A percentile compares a stretch with the other conserved stretches of the same genome.
Conservation (phyloP, 208 protist species). For the Borovskyia barvae region DNA sequence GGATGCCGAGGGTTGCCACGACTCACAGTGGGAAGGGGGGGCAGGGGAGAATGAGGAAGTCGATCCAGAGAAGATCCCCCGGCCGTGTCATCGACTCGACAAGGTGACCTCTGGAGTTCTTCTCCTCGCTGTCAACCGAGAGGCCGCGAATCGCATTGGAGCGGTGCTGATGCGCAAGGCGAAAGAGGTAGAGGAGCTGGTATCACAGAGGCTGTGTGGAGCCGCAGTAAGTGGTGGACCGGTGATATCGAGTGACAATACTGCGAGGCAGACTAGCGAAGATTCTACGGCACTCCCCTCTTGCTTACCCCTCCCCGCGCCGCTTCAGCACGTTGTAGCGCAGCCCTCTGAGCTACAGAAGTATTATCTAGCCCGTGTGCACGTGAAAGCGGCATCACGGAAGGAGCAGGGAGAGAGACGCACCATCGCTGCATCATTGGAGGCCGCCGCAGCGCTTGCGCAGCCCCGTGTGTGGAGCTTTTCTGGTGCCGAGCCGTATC, state of each 20-base stretch:
- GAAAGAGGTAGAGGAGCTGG: slow-evolving; percentile 45
- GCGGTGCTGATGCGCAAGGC: slow-evolving; percentile 63
- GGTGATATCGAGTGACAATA: background rate
- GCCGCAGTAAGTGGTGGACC: background rate
- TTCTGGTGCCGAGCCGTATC: too few species aligned
- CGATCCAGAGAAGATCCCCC: slow-evolving; percentile 40
- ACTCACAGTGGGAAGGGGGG: background rate
- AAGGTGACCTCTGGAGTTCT: slow-evolving; percentile 88
- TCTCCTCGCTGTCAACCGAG: slow-evolving; percentile 52
- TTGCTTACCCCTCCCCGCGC: background rate
- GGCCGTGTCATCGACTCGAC: slow-evolving; percentile 85
- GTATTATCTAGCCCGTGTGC: slow-evolving; percentile 34
- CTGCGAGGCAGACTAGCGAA: background rate
- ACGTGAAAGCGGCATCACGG: background rate
- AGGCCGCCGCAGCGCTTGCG: too few species aligned
- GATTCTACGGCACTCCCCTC: background rate
- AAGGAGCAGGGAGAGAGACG: background rate
- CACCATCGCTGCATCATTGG: too few species aligned
- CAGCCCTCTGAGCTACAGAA: slow-evolving; percentile 29
- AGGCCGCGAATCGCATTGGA: slow-evolving; percentile 51
- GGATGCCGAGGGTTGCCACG: too few species aligned
- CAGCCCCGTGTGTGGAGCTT: too few species aligned
- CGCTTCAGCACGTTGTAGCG: slow-evolving; percentile 11
- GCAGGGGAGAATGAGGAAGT: slow-evolving; percentile 25
- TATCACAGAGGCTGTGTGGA: background rate